Evolutionary conservation across 192 early-diverging fungal species (phyloP), one percentile per base, ranked within the genome.

Genomic region (Entomortierella lignicola): DNA sequence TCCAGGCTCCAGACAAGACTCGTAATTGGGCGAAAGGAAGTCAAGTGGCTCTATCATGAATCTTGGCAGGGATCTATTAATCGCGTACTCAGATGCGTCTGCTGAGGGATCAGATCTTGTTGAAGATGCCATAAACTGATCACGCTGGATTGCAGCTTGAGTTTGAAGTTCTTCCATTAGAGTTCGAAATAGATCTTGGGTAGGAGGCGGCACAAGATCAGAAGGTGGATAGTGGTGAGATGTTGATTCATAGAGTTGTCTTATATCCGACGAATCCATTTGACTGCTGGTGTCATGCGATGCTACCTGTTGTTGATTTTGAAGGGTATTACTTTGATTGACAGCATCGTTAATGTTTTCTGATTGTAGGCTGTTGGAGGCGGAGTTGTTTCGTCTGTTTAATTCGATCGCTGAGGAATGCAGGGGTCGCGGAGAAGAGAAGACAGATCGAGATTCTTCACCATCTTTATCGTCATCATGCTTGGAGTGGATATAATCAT

Each of bases 141-240:
- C 73, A 4, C 75, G 54, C 21, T 79, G 75, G n/a, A 70, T 50
- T n/a, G 75, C 66, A 25, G 75, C 75, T 25, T 70, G 62, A 8
- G 75, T 29, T 25, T 79, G 75, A 1, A 79, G 58, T 51, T 79
- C 75, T 23, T 79, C 75, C 75, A 79, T 79, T 6, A 79, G 57
- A 5, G 60, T 69, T 15, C 75, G 67, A 52, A 79, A 79, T 26
- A 79, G n/a, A 53, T 70, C 75, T 55, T 79, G 75, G 0, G 75
- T 61, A 17, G 75, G 75, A 25, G 75, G 75, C 21, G 75, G 61
- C 17, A 79, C 48, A 27, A 55, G 62, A 25, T 72, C 71, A 13
- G 44, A 60, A 8, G 71, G 62, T 26, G 62, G 55, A 27, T 58
- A 72, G 20, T 63, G 67, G 13, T 63, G 29, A 13, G 66, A 44